Percentiles rank a stretch among this genome's conserved stretches.
phyloP scores from a whole-genome alignment of 2,329 filamentous ascomycete species.

The Claviceps pusilla region DNA sequence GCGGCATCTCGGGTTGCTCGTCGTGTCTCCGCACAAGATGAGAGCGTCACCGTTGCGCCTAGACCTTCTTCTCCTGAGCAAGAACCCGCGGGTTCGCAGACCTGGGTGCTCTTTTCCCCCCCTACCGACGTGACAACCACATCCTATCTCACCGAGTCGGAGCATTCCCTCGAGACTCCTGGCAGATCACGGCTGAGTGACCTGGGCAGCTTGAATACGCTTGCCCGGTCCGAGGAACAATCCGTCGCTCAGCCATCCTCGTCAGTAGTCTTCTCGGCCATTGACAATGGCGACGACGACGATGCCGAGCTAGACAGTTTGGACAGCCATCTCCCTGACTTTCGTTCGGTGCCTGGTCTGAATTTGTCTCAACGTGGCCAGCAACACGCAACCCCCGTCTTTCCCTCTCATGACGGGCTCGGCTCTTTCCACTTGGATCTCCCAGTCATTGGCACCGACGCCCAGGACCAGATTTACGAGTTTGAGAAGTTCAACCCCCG shows the following conservation, averaged over 20 bases:
- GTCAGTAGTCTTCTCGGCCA: constrained; percentile 15
- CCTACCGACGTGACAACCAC: constrained; percentile 47
- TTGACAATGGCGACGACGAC: constrained; percentile 36
- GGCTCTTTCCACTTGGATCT: constrained; percentile 64
- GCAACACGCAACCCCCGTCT: constrained; percentile 51
- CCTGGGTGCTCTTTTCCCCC: constrained; percentile 93
- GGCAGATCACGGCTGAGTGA: constrained; percentile 65
- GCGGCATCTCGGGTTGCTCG: constrained; percentile 33
- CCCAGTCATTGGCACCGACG: constrained; percentile 34
- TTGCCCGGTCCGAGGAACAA: constrained; percentile 43
- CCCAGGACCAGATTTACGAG: constrained; percentile 76
- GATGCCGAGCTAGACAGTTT: constrained; percentile 80
- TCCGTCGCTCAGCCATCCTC: constrained; percentile 28
- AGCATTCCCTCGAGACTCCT: constrained; percentile 47
- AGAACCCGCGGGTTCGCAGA: constrained; percentile 56
- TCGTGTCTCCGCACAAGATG: constrained; percentile 24
- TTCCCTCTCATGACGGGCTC: constrained; percentile 86
- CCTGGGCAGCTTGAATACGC: constrained; percentile 61
- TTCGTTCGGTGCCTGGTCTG: constrained; percentile 44
- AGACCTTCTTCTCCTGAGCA: constrained; percentile 14
- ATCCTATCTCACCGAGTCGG: constrained; percentile 53
- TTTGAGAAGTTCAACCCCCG: constrained; percentile 75
- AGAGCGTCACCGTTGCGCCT: constrained; percentile 13
- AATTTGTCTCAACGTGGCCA: constrained; percentile 13
- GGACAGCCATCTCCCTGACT: constrained; percentile 81